These are phyloP conservation scores for Mayamaea pseudoterrestris DNA, from an alignment of 108 stramenopile genomes.

Conservation along the genomic window DNA sequence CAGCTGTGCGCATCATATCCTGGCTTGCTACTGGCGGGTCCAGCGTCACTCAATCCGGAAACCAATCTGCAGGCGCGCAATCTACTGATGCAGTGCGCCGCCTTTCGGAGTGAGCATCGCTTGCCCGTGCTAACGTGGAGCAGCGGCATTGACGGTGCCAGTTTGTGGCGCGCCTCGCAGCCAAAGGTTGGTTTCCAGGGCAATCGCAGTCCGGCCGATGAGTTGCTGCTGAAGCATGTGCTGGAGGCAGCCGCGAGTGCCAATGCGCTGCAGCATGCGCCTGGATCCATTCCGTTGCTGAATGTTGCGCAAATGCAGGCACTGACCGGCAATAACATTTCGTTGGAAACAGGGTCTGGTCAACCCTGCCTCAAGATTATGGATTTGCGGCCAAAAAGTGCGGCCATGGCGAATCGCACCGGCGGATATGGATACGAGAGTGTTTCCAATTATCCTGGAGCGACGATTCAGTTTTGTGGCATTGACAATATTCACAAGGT, in stretches of 20 bases:
- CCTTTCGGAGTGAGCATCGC: slow-evolving; percentile 82
- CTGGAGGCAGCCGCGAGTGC: slow-evolving; percentile 56
- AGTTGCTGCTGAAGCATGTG: slow-evolving; percentile 60
- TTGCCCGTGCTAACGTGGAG: slow-evolving; percentile 88
- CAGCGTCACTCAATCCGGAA: slow-evolving; percentile 46
- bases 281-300: slow-evolving; percentile 13
- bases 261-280: slow-evolving; percentile 15
- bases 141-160: slow-evolving; percentile 44
- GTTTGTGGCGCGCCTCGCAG: slow-evolving; percentile 91
- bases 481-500: slow-evolving; percentile 87
- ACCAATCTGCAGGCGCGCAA: slow-evolving; percentile 39
- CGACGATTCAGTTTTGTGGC: slow-evolving; percentile 71
- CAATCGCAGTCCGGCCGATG: slow-evolving; percentile 80
- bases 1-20: slow-evolving; percentile 83
- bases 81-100: slow-evolving; percentile 62
- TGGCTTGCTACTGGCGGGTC: slow-evolving; percentile 66
- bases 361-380: slow-evolving; percentile 79
- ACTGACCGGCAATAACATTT: slow-evolving; percentile 44
- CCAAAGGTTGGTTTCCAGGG: slow-evolving; percentile 93
- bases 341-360: too few species aligned
- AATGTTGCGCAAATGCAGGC: slow-evolving; percentile 17
- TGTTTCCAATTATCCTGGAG: slow-evolving; percentile 68
- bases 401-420: slow-evolving; percentile 83
- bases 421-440: slow-evolving; percentile 86
- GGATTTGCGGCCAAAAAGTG: slow-evolving; percentile 75